Evolutionary conservation across 192 early-diverging fungal genomes (phyloP).

Genomic region (Umbelopsis sp.): DNA sequence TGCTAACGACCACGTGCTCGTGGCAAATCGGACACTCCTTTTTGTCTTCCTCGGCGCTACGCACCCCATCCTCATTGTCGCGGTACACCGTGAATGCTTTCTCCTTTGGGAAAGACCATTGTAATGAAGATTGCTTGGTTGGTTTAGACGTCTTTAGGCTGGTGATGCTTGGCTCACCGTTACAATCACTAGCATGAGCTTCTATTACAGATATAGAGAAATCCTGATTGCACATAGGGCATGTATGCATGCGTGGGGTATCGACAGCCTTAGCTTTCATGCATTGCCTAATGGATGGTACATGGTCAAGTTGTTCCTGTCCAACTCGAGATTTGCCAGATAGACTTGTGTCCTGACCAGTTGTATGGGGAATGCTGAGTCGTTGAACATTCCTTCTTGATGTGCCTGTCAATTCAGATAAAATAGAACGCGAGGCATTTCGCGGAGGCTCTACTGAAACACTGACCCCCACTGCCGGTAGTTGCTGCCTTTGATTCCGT

Average conservation of each 20-base stretch:
- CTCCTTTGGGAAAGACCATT: background rate
- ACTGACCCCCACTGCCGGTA: background rate
- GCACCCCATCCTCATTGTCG: background rate
- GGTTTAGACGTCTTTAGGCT: background rate
- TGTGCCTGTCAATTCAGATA: background rate
- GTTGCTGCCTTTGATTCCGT: background rate
- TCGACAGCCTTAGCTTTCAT: background rate
- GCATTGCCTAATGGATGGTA: background rate
- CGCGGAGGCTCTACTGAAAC: background rate
- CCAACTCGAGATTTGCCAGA: background rate
- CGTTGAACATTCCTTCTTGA: background rate
- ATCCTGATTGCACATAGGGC: background rate
- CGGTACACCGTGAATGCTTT: background rate
- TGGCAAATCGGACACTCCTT: conserved; percentile 8
- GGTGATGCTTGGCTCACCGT: background rate
- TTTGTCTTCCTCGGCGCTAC: background rate
- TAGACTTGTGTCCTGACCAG: too few relatives aligned
- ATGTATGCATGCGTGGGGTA: background rate
- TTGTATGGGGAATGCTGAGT: background rate
- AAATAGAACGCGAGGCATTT: background rate
- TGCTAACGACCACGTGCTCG: background rate
- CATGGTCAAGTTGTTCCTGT: background rate
- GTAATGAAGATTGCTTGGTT: background rate
- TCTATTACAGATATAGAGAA: background rate
- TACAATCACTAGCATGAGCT: conserved; percentile 12